These are phyloP conservation scores for Durusdinium trenchii DNA, from an alignment of 73 alveolate species.

Conservation along the genomic window DNA sequence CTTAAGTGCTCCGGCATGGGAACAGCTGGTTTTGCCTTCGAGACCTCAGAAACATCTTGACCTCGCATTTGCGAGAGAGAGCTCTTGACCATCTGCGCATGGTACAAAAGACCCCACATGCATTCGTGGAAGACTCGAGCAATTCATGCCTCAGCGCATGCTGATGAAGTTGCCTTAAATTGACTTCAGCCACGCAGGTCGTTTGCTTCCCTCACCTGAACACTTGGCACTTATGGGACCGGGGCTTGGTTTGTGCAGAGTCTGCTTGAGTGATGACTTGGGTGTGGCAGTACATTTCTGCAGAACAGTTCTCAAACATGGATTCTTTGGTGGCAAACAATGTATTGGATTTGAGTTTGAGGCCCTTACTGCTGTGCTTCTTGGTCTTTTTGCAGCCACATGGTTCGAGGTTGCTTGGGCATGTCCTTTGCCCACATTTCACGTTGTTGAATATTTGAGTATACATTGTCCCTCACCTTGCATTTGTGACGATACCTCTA, in stretches of 20 bases:
- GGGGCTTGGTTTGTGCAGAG: neutral
- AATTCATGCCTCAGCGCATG: too few relatives aligned
- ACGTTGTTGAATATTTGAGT: neutral
- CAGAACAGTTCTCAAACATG: neutral
- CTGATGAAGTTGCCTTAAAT: neutral
- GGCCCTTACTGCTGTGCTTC: conserved; percentile 74
- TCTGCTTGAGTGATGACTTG: neutral
- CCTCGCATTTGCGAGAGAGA: conserved; percentile 63
- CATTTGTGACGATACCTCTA: neutral
- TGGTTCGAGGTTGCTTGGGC: conserved; percentile 78
- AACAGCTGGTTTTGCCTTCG: conserved; percentile 40
- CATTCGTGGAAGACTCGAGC: neutral
- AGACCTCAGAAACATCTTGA: conserved; percentile 24
- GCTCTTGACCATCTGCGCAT: conserved; percentile 32
- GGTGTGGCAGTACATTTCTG: too few relatives aligned
- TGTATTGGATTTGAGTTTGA: neutral
- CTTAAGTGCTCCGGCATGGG: conserved; percentile 36
- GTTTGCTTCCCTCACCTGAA: conserved; percentile 94
- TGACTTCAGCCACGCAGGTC: conserved; percentile 5
- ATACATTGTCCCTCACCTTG: neutral
- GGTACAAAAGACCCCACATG: neutral
- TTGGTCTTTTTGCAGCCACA: conserved; percentile 80
- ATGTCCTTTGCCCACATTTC: neutral
- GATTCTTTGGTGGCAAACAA: neutral
- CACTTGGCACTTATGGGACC: conserved; percentile 90